Evolutionary conservation across 2,329 filamentous ascomycete genomes (phyloP).

Genomic region (Cladophialophora chaetospira): DNA sequence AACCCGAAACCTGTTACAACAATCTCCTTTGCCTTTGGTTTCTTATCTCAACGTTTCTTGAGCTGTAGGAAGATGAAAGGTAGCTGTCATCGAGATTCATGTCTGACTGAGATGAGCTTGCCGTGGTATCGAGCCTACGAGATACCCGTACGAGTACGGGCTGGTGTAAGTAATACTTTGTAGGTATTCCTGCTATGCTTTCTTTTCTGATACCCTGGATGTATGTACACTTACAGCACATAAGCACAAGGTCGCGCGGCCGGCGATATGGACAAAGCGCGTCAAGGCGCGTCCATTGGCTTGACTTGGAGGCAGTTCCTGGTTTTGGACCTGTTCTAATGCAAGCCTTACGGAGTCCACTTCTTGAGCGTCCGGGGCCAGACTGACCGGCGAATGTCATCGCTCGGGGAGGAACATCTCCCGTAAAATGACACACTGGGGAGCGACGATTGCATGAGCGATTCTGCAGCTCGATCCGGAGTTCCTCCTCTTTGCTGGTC

Average conservation of each 20-base stretch:
- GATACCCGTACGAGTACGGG: slow-evolving; percentile 18
- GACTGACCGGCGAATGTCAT: slow-evolving; percentile 25
- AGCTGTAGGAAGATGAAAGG: background rate
- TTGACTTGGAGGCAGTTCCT: slow-evolving; percentile 23
- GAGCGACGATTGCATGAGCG: slow-evolving; percentile 26
- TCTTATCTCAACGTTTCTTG: background rate
- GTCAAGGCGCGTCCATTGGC: slow-evolving; percentile 30
- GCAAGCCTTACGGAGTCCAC: slow-evolving; percentile 25
- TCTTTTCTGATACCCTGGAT: slow-evolving; percentile 7
- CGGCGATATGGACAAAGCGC: slow-evolving; percentile 26
- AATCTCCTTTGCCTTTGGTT: background rate
- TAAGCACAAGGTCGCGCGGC: slow-evolving; percentile 28
- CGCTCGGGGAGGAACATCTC: slow-evolving; percentile 22
- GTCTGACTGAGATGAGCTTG: background rate
- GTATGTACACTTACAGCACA: slow-evolving; percentile 23
- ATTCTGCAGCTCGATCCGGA: slow-evolving; percentile 7
- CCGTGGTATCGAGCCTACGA: background rate
- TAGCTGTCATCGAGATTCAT: background rate
- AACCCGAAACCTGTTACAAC: slow-evolving; percentile 1
- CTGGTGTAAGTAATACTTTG: slow-evolving; percentile 7
- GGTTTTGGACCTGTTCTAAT: slow-evolving; percentile 28
- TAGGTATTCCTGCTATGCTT: background rate
- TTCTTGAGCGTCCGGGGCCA: slow-evolving; percentile 26
- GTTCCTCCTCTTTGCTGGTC: slow-evolving; percentile 2
- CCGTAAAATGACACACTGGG: slow-evolving; percentile 18